Conservation (phyloP, 164 flowering plant genomes). For the Berberis vulgaris region DNA sequence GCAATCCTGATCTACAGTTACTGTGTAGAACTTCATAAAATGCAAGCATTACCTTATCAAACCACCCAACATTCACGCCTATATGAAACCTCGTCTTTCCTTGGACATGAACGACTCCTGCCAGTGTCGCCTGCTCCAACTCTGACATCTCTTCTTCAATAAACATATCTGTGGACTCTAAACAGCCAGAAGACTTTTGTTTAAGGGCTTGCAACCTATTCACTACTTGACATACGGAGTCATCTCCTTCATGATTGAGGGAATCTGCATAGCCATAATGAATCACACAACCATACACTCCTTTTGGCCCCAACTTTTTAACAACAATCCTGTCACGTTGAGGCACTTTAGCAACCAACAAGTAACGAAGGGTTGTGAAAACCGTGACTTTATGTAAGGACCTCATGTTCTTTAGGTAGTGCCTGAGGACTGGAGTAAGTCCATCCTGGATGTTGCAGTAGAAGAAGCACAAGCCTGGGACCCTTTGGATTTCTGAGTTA, state of each 20-base stretch:
- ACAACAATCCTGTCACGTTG: slow-evolving; percentile 49
- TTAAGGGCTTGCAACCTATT: slow-evolving; percentile 28
- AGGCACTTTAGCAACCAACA: slow-evolving; percentile 61
- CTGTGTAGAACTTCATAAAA: slow-evolving; percentile 69
- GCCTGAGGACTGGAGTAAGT: slow-evolving; percentile 62
- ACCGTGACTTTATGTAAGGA: slow-evolving; percentile 61
- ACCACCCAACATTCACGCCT: slow-evolving; percentile 39
- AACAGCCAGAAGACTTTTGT: slow-evolving; percentile 8
- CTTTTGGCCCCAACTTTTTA: slow-evolving; percentile 37
- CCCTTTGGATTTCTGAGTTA: slow-evolving; percentile 56
- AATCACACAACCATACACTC: slow-evolving; percentile 57
- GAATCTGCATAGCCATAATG: slow-evolving; percentile 75
- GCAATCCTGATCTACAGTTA: slow-evolving; percentile 66
- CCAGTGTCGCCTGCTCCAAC: slow-evolving; percentile 40
- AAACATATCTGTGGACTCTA: slow-evolving; percentile 9
- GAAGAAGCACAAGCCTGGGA: slow-evolving; percentile 73
- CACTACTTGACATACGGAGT: slow-evolving; percentile 41
- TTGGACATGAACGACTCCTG: slow-evolving; percentile 58
- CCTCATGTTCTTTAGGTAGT: slow-evolving; percentile 63
- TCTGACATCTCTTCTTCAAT: slow-evolving; percentile 34
- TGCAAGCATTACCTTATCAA: slow-evolving; percentile 53
- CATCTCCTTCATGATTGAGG: slow-evolving; percentile 43
- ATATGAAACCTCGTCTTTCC: slow-evolving; percentile 69
- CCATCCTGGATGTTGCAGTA: slow-evolving; percentile 72
- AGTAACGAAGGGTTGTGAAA: slow-evolving; percentile 56